Evolutionary conservation across 306 rosid species (phyloP).

Genomic region (Carpinus viminea): DNA sequence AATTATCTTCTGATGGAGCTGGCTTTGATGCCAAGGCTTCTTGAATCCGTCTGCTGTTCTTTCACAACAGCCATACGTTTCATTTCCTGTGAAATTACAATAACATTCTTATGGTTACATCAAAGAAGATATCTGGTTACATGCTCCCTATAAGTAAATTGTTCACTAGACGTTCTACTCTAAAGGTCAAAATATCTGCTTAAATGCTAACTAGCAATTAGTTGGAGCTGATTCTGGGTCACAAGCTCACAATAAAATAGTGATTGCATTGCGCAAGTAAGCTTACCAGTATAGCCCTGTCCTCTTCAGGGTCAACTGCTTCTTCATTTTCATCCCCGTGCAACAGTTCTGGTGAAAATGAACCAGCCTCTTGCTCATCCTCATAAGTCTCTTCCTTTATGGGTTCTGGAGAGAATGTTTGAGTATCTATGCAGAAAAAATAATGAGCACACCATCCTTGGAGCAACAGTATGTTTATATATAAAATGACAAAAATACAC

Average conservation of each 20-base stretch:
- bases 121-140: neutral
- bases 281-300: slow-evolving; percentile 69
- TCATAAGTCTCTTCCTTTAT: slow-evolving; percentile 55
- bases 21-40: slow-evolving; percentile 83
- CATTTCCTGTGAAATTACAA: slow-evolving; percentile 54
- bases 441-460: neutral
- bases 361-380: slow-evolving; percentile 73
- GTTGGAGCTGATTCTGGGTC: neutral
- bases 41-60: slow-evolving; percentile 77
- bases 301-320: slow-evolving; percentile 93
- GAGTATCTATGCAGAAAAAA: slow-evolving; percentile 43
- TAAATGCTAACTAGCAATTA: neutral
- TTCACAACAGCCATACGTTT: slow-evolving; percentile 70
- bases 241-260: slow-evolving; percentile 13
- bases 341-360: slow-evolving; percentile 82
- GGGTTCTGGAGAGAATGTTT: slow-evolving; percentile 69
- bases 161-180: neutral
- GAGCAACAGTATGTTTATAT: slow-evolving; percentile 9
- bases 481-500: slow-evolving; percentile 17
- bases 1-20: slow-evolving; percentile 78
- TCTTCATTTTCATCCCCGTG: slow-evolving; percentile 86
- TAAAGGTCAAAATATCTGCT: neutral
- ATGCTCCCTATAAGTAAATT: neutral
- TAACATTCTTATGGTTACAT: slow-evolving; percentile 7
- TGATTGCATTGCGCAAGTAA: neutral